These are phyloP conservation scores for Phytopythium vexans DNA, from an alignment of 352 stramenopile species.

Conservation along the genomic window DNA sequence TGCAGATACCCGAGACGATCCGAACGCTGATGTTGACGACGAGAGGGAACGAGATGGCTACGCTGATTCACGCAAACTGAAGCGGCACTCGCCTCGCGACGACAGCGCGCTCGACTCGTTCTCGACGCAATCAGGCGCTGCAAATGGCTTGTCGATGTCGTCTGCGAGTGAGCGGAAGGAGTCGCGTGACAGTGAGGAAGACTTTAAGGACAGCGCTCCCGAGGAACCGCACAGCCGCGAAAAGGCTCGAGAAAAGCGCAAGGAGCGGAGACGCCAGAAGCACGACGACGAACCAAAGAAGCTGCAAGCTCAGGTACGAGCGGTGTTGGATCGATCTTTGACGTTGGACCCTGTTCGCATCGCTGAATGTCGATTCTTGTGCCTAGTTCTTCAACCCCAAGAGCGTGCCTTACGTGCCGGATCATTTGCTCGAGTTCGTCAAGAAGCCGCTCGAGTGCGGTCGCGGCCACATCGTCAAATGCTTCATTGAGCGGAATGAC, in stretches of 20 bases:
- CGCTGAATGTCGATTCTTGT: not conserved
- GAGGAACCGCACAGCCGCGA: conserved; percentile 22
- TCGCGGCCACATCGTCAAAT: conserved; percentile 82
- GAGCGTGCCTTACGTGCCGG: conserved; percentile 74
- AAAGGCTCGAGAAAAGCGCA: conserved; percentile 45
- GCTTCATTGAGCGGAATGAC: conserved; percentile 87
- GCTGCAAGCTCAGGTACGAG: conserved; percentile 47
- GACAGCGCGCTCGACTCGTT: conserved; percentile 20
- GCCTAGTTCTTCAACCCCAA: conserved; percentile 80
- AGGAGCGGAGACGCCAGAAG: conserved; percentile 52
- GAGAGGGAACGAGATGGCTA: conserved; percentile 16
- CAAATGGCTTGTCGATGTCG: conserved; percentile 1
- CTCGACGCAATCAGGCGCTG: conserved; percentile 5
- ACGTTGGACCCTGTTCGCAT: not conserved
- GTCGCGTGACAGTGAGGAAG: conserved; percentile 19
- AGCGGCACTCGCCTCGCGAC: conserved; percentile 25
- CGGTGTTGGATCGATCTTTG: not conserved
- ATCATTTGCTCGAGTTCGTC: conserved; percentile 82
- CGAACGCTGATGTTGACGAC: conserved; percentile 18
- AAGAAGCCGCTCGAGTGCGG: conserved; percentile 70
- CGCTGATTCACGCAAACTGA: conserved; percentile 39
- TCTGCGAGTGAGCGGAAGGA: conserved; percentile 19
- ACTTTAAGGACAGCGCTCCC: conserved; percentile 22
- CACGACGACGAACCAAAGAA: conserved; percentile 69
- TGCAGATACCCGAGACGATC: too few relatives aligned